A percentile compares a stretch with the other conserved stretches of the same genome.
Conservation (phyloP, 2,329 filamentous ascomycete species). For the Monosporascus sp. region DNA sequence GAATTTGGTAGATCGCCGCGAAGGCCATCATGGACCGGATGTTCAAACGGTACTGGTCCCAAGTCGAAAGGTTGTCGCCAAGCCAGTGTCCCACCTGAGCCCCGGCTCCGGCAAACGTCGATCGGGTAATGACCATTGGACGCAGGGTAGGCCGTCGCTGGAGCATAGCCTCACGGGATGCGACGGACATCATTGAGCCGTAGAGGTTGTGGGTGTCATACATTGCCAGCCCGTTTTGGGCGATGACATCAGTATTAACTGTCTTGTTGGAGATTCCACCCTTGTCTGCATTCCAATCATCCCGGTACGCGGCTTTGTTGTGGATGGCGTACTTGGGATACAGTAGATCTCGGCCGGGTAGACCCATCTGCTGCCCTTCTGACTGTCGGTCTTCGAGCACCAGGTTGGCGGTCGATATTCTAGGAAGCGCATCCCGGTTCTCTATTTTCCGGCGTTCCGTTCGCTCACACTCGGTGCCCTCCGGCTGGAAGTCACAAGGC, state of each 20-base stretch:
- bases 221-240: slow-evolving; percentile 60
- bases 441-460: slow-evolving; percentile 14
- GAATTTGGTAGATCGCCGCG: slow-evolving; percentile 59
- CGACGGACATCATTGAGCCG: slow-evolving; percentile 67
- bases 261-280: slow-evolving; percentile 52
- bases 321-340: slow-evolving; percentile 60
- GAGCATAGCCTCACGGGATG: slow-evolving; percentile 61
- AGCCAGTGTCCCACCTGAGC: slow-evolving; percentile 57
- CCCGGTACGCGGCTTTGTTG: slow-evolving; percentile 49
- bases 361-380: slow-evolving; percentile 43
- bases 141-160: slow-evolving; percentile 56
- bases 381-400: slow-evolving; percentile 14
- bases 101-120: slow-evolving; percentile 70
- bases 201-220: slow-evolving; percentile 77
- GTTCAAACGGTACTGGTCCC: slow-evolving; percentile 53
- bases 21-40: slow-evolving; percentile 57
- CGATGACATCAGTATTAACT: slow-evolving; percentile 61
- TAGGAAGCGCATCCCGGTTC: slow-evolving; percentile 22
- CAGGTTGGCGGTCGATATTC: slow-evolving; percentile 16
- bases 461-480: slow-evolving; percentile 30
- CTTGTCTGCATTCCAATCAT: slow-evolving; percentile 34
- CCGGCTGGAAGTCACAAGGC: slow-evolving; percentile 60
- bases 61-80: slow-evolving; percentile 52
- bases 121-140: slow-evolving; percentile 69
- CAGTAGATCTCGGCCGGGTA: slow-evolving; percentile 58